Base-by-base conservation (phyloP, 768 basidiomycete genomes). In the Dioszegia crocea region DNA sequence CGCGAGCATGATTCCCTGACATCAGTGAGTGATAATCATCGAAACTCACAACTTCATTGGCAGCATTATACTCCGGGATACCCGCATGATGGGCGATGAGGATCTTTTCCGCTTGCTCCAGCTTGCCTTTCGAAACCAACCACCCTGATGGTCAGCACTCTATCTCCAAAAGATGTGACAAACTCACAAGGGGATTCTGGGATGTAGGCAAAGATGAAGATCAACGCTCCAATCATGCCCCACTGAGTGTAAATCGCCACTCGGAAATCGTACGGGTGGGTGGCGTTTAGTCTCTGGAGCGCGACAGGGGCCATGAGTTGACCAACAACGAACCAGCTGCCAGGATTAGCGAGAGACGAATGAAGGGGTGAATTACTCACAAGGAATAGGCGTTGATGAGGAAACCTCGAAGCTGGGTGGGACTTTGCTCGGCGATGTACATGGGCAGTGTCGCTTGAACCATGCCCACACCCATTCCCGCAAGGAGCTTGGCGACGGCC, bases 221-320 rank as follows among this genome's bases (percentile, higher is more conserved):
- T 12, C 6, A 59, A 21, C 3, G 44, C 29, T 2, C 62, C 62
- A 26, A 64, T 45, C 54, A 60, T 60, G 12, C 38, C 62, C 58
- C 58, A 64, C 27, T 64, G 64, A 14, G 67, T 65, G 49, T 61
- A 64, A 40, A 69, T 62, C 17, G 67, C 59, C 8, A 33, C 33
- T 21, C 45, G 36, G 59, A 57, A 69, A 26, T 66, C 55, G 33
- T 40, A 50, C 3, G 62, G 60, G 47, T 68, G 44, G 8, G 27
- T 54, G 16, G 33, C 41, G 30, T 59, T 60, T 1, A 64, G 23
- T 43, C 36, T n/a, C 21, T 50, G 53, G 12, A 69, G 60, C 10
- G 53, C 64, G 39, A 66, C 59, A 16, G 64, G 51, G 8, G 67
- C 61, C n/a, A 69, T 41, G 17, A 69, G 50, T 41, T 69, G 67